Base-by-base conservation (phyloP, 192 early-diverging fungal species). In the Thoreauomyces humboldtii region DNA sequence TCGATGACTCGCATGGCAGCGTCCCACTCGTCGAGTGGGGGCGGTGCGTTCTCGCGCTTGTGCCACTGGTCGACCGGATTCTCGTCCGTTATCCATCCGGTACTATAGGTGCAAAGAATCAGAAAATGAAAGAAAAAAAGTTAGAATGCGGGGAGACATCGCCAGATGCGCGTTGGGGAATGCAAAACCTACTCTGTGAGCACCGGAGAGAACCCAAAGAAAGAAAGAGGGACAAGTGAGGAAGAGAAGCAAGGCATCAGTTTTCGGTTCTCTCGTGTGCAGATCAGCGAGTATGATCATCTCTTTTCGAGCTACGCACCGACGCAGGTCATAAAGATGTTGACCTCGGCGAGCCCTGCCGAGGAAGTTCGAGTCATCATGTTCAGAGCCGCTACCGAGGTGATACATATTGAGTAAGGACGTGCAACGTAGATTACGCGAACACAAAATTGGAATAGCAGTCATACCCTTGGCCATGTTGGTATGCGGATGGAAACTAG, bases 51-150 rank as follows among this genome's bases (percentile, higher is more conserved):
- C 34, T 45, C 69, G 15, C 73, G 65, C 53, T 82, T 77, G 43
- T 70, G 59, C 71, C 73, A 71, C 54, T 72, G 55, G 32, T 81
- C 72, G 19, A 73, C 71, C 17, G 82, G 82, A 44, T 81, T 74
- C 65, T 84, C 82, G 46, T 84, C 80, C 0, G 82, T 84, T 38
- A 84, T 80, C 82, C 64, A 66, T 15, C 82, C 82, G 32, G 82
- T 84, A 62, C 38, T 41, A 12, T 41, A 9, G n/a, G 11, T 12
- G 38, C n/a, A 41, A 41, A 41, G n/a, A 9, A 41, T 41, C 38
- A 9, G n/a, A 41, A 41, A 41, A 41, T 12, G 38, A n/a, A 41
- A n/a, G 38, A 41, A 41, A 41, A 41, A n/a, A 41, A n/a, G n/a
- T n/a, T n/a, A n/a, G n/a, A n/a, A n/a, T n/a, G n/a, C n/a, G n/a